Conservation (phyloP, 306 rosid genomes). For the Canavalia gladiata region DNA sequence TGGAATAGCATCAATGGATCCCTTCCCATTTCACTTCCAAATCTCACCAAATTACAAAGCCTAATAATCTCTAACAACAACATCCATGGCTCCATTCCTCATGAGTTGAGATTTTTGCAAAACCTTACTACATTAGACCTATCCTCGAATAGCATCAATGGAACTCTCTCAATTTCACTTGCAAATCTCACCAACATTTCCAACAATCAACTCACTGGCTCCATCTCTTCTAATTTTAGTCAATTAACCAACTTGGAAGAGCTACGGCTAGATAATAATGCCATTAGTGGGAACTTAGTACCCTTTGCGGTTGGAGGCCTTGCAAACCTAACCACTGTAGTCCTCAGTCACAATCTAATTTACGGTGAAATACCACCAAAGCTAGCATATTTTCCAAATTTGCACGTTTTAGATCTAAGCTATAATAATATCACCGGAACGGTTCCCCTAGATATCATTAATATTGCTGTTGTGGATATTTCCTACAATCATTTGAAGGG, state of each 20-base stretch:
- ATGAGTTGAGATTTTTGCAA: neutral
- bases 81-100: neutral
- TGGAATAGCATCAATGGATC: neutral
- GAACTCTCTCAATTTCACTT: neutral
- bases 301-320: neutral
- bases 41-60: neutral
- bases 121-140: neutral
- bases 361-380: conserved; percentile 17
- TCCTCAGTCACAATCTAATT: neutral
- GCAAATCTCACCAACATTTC: conserved; percentile 1
- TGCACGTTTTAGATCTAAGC: neutral
- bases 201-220: neutral
- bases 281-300: neutral
- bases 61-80: neutral
- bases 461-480: neutral
- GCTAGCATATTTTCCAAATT: neutral
- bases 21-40: neutral
- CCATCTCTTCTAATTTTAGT: neutral
- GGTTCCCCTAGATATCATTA: neutral
- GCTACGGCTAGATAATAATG: neutral
- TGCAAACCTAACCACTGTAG: no score
- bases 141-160: neutral
- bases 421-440: conserved; percentile 5
- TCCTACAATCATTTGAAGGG: neutral
- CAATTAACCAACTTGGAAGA: neutral